Evolutionary conservation across 257 asterid genomes (phyloP).

Genomic region (Solanum piurae): DNA sequence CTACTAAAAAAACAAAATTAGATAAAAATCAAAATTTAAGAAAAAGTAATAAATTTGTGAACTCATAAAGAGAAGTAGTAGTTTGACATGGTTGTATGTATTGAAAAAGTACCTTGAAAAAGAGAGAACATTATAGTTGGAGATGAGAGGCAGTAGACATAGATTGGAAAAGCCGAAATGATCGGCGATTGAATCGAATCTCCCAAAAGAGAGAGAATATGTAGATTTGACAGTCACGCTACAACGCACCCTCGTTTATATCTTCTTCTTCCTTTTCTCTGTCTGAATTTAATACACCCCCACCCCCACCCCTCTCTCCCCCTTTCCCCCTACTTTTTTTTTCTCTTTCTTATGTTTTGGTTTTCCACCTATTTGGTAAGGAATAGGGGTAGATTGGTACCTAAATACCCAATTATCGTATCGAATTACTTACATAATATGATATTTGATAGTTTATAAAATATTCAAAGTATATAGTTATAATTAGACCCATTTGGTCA

Average conservation of each 20-base stretch:
- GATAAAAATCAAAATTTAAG: no score
- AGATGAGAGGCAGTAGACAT: slow-evolving; percentile 18
- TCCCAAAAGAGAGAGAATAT: slow-evolving; percentile 3
- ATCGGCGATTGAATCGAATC: slow-evolving; percentile 10
- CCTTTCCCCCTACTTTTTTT: background rate
- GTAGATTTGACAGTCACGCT: slow-evolving; percentile 67
- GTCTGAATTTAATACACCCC: background rate
- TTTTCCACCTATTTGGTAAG: background rate
- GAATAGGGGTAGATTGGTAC: background rate
- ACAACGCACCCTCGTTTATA: slow-evolving; percentile 7
- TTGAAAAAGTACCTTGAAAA: slow-evolving; percentile 22
- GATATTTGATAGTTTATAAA: background rate
- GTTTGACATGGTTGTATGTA: background rate
- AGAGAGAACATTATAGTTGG: slow-evolving; percentile 20
- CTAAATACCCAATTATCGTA: background rate
- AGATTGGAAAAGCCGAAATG: slow-evolving; percentile 10
- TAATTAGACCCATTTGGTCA: background rate
- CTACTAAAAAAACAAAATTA: background rate
- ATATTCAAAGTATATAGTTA: background rate
- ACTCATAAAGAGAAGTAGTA: background rate
- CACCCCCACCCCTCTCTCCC: background rate
- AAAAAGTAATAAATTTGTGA: background rate
- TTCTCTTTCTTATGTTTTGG: background rate
- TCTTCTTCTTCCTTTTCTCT: background rate
- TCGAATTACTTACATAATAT: background rate